Base-by-base conservation (phyloP, 108 stramenopile genomes). In the Pseudonitzschia multiseries region DNA sequence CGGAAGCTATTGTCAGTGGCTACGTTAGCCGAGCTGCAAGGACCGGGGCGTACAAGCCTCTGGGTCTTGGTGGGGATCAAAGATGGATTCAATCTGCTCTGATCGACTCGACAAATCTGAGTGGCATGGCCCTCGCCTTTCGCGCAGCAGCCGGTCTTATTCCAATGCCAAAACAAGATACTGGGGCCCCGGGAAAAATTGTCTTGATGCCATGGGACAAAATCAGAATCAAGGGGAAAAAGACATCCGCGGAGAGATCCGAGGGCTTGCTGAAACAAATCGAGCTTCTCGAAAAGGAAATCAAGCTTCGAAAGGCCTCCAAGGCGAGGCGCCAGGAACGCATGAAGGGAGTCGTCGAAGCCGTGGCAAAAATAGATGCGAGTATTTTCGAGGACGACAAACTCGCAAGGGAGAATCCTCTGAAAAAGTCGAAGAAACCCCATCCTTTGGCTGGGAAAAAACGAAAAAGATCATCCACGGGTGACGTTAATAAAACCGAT, bases 101-200 rank as follows among this genome's bases (percentile, higher is more conserved):
- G 51, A 82, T 94, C 28, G 93, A 95, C 32, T 82, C 89, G 14
- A 77, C 82, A 27, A 84, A 91, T 6, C 68, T 95, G 26, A 79
- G 90, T 44, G 90, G 91, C 1, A 88, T 95, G 87, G 90, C 94
- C 20, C 81, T 95, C 36, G 94, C 91, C 17, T 95, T 95, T 76
- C 87, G 94, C 43, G 89, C 85, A 52, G 88, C 91, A 27, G 87
- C 94, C 13, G 94, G 94, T 0, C 86, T 92, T 36, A 73, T 92
- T 44, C 76, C 80, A n/a, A 83, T 90, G 74, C 73, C 82, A 42
- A 82, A 85, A 54, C 66, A 44, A 17, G 86, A 79, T 56, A 81
- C 71, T 32, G 87, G 83, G 9, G 79, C 79, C 0, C 72, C 83
- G 5, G 73, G 73, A n/a, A 46, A 59, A 40, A 67, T 57, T 10